phyloP scores from a whole-genome alignment of 352 stramenopile species.

The Phytophthora syringae region DNA sequence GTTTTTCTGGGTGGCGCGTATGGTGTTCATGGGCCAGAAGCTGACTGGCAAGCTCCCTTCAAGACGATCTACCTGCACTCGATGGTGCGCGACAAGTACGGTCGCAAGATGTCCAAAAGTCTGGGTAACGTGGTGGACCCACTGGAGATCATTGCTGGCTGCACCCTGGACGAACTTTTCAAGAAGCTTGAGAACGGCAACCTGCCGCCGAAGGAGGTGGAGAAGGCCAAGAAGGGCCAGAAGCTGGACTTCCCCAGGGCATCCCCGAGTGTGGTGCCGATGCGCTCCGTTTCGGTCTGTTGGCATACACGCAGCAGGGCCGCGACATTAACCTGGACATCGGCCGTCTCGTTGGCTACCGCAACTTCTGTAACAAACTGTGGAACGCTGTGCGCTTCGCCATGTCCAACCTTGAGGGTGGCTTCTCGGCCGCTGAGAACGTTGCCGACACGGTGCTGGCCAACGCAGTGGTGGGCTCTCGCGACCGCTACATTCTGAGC shows the following conservation, averaged over 20 bases:
- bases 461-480: slow-evolving; percentile 68
- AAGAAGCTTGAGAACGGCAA: slow-evolving; percentile 97
- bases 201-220: slow-evolving; percentile 96
- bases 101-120: slow-evolving; percentile 99
- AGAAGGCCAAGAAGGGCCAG: slow-evolving; percentile 98
- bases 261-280: slow-evolving; percentile 99
- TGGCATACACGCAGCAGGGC: slow-evolving; percentile 94
- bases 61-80: slow-evolving; percentile 97
- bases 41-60: slow-evolving; percentile 98
- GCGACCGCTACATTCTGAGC: slow-evolving; percentile 88
- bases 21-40: slow-evolving; percentile 97
- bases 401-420: slow-evolving; percentile 95
- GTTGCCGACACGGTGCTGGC: slow-evolving; percentile 64
- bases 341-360: slow-evolving; percentile 98
- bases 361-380: slow-evolving; percentile 99
- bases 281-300: slow-evolving; percentile 97
- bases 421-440: slow-evolving; percentile 59
- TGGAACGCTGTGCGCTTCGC: slow-evolving; percentile 99
- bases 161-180: slow-evolving; percentile 94
- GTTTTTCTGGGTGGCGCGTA: slow-evolving; percentile 99
- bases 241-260: slow-evolving; percentile 97
- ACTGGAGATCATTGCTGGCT: slow-evolving; percentile 97
- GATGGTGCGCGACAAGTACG: slow-evolving; percentile 98
- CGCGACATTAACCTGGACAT: slow-evolving; percentile 99
- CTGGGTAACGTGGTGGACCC: slow-evolving; percentile 99